Evolutionary conservation across 192 early-diverging fungal species (phyloP).

Genomic region (Coemansia sp.): DNA sequence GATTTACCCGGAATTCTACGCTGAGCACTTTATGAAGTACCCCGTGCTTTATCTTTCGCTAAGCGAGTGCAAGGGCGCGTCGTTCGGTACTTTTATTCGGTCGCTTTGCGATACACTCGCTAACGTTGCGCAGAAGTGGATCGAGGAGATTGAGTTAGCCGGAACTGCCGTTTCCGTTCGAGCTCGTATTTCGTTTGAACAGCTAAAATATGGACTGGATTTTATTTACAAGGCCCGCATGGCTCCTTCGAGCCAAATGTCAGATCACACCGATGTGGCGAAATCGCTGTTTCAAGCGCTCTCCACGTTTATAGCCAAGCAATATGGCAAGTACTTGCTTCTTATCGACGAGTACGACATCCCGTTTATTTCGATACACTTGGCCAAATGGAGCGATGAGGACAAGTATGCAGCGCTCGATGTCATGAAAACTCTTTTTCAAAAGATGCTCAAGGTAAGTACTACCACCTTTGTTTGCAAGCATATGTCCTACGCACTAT

Average conservation of each 20-base stretch:
- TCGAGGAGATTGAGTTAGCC: too few species aligned
- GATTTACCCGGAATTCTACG: constrained; percentile 31
- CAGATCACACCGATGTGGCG: neutral
- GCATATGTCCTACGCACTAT: too few species aligned
- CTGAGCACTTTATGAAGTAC: constrained; percentile 46
- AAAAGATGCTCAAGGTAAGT: constrained; percentile 26
- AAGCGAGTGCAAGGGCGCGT: constrained; percentile 19
- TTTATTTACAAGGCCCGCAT: too few species aligned
- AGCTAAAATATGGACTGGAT: too few species aligned
- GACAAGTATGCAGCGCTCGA: constrained; percentile 4
- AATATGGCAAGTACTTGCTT: constrained; percentile 38
- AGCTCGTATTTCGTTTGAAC: too few species aligned
- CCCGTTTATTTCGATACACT: constrained; percentile 38
- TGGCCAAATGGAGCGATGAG: constrained; percentile 20
- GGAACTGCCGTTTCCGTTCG: too few species aligned
- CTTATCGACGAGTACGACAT: constrained; percentile 50
- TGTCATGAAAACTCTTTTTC: too few species aligned
- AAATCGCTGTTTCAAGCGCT: constrained; percentile 9
- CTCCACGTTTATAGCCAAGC: constrained; percentile 8
- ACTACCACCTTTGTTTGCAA: too few species aligned
- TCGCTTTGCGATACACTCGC: too few species aligned
- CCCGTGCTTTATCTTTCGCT: constrained; percentile 39
- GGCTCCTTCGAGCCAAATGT: too few species aligned
- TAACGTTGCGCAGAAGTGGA: neutral
- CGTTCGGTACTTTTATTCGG: constrained; percentile 16